phyloP scores from a whole-genome alignment of 2,329 filamentous ascomycete genomes.

The Fusarium beomiforme region DNA sequence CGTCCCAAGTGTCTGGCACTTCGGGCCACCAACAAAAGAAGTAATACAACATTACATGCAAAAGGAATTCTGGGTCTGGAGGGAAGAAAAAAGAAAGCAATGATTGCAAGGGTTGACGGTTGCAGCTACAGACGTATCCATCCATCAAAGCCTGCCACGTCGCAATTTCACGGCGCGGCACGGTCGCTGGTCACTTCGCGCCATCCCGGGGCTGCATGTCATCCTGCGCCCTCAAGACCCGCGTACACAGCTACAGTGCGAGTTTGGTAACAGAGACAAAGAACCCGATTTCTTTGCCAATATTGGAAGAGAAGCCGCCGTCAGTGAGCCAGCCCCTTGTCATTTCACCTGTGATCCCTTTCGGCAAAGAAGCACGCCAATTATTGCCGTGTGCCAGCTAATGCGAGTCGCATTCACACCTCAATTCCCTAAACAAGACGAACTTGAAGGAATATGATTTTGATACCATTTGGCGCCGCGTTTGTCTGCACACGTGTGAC shows the following conservation, averaged over 20 bases:
- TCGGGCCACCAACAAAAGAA: neutral
- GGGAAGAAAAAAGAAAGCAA: constrained; percentile 1
- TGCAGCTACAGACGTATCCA: constrained; percentile 21
- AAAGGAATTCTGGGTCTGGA: constrained; percentile 2
- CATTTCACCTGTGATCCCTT: constrained; percentile 6
- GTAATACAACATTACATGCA: constrained; percentile 3
- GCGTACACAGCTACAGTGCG: constrained; percentile 34
- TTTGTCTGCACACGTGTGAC: neutral
- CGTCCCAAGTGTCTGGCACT: constrained; percentile 14
- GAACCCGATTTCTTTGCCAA: constrained; percentile 20
- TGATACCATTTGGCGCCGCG: neutral
- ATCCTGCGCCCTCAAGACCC: constrained; percentile 36
- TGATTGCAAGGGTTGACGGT: constrained; percentile 15
- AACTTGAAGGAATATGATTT: neutral
- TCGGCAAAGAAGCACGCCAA: neutral
- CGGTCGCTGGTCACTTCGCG: constrained; percentile 41
- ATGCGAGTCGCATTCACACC: neutral
- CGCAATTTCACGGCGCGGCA: constrained; percentile 46
- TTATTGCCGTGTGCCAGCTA: neutral
- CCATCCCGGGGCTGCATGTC: constrained; percentile 46
- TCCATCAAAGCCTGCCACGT: constrained; percentile 43
- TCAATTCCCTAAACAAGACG: neutral
- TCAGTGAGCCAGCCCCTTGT: constrained; percentile 29
- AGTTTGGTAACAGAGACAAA: neutral
- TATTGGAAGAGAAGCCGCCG: constrained; percentile 26